Conservation (phyloP, 192 early-diverging fungal genomes). For the Linnemannia elongata region DNA sequence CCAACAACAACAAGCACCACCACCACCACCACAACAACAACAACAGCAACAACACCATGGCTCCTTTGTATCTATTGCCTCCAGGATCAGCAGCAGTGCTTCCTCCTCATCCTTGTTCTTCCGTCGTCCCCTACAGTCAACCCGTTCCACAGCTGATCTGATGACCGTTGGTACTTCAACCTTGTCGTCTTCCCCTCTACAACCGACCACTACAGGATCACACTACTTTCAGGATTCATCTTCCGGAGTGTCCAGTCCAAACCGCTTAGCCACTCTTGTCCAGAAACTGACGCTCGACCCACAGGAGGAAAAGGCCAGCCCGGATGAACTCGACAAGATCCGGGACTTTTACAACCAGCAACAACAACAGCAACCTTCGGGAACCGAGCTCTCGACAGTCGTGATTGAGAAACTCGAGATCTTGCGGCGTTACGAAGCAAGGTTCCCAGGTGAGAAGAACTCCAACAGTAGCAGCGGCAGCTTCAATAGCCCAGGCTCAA, state of each 20-base stretch:
- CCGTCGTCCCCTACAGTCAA: slow-evolving; percentile 28
- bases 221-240: not conserved
- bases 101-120: slow-evolving; percentile 33
- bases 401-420: slow-evolving; percentile 53
- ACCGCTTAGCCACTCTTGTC: slow-evolving; percentile 18
- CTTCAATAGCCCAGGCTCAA: no score
- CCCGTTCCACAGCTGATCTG: slow-evolving; percentile 17
- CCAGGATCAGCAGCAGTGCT: slow-evolving; percentile 32
- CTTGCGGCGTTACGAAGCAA: slow-evolving; percentile 54
- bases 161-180: not conserved
- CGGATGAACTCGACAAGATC: slow-evolving; percentile 14
- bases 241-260: not conserved
- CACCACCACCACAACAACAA: not conserved
- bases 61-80: slow-evolving; percentile 27
- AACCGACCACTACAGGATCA: not conserved
- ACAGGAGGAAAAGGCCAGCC: slow-evolving; percentile 24
- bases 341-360: slow-evolving; percentile 18
- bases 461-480: slow-evolving; percentile 6
- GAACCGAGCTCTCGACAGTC: slow-evolving; percentile 37
- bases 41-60: not conserved
- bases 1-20: not conserved
- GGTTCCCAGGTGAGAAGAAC: slow-evolving; percentile 58
- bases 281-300: slow-evolving; percentile 45
- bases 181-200: not conserved
- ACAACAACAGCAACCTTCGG: slow-evolving; percentile 16